A percentile compares a stretch with the other conserved stretches of the same genome.
Conservation (phyloP, 441 rosid genomes). For the Dalechampia spathulata region DNA sequence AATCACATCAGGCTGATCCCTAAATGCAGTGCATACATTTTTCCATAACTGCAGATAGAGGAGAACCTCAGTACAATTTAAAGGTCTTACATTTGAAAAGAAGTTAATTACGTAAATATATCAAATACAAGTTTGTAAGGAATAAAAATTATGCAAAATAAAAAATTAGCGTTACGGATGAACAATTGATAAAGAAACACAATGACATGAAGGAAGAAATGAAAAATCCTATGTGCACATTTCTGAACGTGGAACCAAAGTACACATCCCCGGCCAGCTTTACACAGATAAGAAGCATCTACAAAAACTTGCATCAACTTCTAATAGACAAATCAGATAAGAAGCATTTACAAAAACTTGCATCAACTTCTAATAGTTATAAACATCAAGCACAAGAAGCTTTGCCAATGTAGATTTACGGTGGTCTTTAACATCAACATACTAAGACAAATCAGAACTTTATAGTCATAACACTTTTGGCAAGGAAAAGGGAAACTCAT, state of each 20-base stretch:
- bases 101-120: not conserved
- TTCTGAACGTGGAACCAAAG: not conserved
- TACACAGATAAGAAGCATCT: not conserved
- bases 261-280: not conserved
- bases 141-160: not conserved
- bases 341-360: too few relatives aligned
- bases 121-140: too few relatives aligned
- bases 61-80: constrained; percentile 22
- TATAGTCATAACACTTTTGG: not conserved
- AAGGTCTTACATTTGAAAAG: not conserved
- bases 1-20: constrained; percentile 67
- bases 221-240: not conserved
- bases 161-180: not conserved
- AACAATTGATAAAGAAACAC: not conserved
- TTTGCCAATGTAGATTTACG: not conserved
- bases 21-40: constrained; percentile 52
- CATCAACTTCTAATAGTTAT: not conserved
- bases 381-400: not conserved
- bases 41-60: constrained; percentile 75
- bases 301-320: not conserved
- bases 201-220: not conserved
- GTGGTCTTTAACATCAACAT: not conserved
- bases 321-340: too few relatives aligned
- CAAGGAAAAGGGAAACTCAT: not conserved
- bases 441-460: not conserved